Conservation (phyloP, 805 yeast species). For the Candida ponderosae region DNA sequence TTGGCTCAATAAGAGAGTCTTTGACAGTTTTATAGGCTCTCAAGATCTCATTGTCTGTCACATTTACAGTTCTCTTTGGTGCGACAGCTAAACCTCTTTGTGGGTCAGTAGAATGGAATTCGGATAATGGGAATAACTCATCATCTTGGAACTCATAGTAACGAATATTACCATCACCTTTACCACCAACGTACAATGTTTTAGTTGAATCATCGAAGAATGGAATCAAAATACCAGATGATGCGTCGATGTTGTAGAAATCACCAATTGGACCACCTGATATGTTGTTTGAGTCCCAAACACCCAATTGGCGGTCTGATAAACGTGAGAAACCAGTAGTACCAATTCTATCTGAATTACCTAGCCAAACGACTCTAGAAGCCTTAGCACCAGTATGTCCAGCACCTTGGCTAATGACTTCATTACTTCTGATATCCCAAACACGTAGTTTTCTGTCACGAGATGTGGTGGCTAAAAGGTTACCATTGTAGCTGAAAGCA, state of each 20-base stretch:
- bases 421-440: constrained; percentile 81
- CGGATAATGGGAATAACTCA: constrained; percentile 76
- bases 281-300: constrained; percentile 80
- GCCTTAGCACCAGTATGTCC: constrained; percentile 94
- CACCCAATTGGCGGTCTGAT: constrained; percentile 90
- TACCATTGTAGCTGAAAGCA: constrained; percentile 85
- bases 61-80: constrained; percentile 75
- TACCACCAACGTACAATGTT: constrained; percentile 85
- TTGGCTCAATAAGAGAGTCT: constrained; percentile 80
- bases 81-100: constrained; percentile 93
- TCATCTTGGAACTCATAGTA: constrained; percentile 87
- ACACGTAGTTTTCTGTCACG: constrained; percentile 87
- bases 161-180: constrained; percentile 96
- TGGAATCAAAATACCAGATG: constrained; percentile 93
- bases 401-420: constrained; percentile 71
- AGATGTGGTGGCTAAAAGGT: constrained; percentile 77
- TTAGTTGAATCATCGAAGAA: constrained; percentile 76
- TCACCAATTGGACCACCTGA: constrained; percentile 85
- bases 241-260: constrained; percentile 75
- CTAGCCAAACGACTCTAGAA: constrained; percentile 85
- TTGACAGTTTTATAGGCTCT: constrained; percentile 81
- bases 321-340: constrained; percentile 93
- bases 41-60: constrained; percentile 78
- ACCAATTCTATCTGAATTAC: constrained; percentile 72
- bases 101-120: constrained; percentile 81